Base-by-base conservation (phyloP, 208 protist genomes). In the Porcisia hertigi region DNA sequence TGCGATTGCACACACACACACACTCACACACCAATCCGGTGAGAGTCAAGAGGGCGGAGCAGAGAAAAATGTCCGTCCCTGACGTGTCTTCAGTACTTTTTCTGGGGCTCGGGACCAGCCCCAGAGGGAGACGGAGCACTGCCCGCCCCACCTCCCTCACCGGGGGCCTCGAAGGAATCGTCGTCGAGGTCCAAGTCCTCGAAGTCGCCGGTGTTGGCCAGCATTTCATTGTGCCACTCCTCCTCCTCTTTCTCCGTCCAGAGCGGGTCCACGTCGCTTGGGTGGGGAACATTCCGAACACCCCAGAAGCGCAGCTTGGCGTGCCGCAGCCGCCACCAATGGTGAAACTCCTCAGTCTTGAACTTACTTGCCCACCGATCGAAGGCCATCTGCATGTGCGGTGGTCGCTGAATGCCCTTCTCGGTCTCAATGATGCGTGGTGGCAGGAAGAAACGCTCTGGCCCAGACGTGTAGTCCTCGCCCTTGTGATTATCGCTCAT, bases 301-400 rank as follows among this genome's bases (percentile, higher is more conserved):
- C 94, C 94, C 92, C 94, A 97, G 84, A 83, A 97, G 20, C 94
- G 89, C 82, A 97, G 82, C 82, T 96, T 97, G 55, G 94, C 91
- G 75, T 97, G 94, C 20, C 94, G 90, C 41, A 96, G 87, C 39
- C 90, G 86, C 94, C 94, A 97, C 92, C 94, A 97, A 80, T 96
- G 90, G 72, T 96, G 92, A 77, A 97, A 97, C 85, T 97, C 92
- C 75, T 96, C 90, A 65, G 94, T 97, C 80, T 97, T 97, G 74
- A 95, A 97, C 78, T 96, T 96, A 77, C 87, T 94, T 11, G 94
- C 91, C 92, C 94, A 97, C 14, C 94, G 89, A 71, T 97, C 94
- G 81, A 97, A 97, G 9, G 92, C 92, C 94, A 97, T 96, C 73
- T 97, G 94, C 94, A 97, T 97, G 83, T 97, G 94, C 49, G 91